Conservation (phyloP, 768 basidiomycete genomes). For the Fistulinella prunicolor region DNA sequence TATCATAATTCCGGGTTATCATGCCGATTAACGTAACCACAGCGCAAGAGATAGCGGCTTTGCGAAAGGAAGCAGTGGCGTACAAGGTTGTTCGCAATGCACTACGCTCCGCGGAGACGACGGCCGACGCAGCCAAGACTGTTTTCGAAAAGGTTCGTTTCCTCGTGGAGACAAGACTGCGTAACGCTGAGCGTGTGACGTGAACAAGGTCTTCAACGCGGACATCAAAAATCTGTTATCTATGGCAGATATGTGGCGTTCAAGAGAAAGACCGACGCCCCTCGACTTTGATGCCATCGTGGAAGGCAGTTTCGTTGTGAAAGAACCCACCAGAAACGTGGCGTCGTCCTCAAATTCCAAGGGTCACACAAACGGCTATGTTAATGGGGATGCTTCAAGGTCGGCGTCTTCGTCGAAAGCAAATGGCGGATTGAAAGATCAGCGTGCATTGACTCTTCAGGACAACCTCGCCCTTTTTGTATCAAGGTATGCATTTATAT, state of each 20-base stretch:
- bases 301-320: slow-evolving; percentile 55
- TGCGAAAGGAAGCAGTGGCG: slow-evolving; percentile 86
- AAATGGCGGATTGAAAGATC: slow-evolving; percentile 66
- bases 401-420: slow-evolving; percentile 10
- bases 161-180: neutral
- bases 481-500: slow-evolving; percentile 58
- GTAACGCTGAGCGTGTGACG: neutral
- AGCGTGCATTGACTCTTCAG: slow-evolving; percentile 67
- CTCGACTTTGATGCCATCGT: slow-evolving; percentile 79
- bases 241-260: slow-evolving; percentile 98
- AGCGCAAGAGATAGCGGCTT: slow-evolving; percentile 88
- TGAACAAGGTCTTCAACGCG: slow-evolving; percentile 71
- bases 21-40: neutral
- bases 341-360: slow-evolving; percentile 16
- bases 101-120: slow-evolving; percentile 43
- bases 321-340: slow-evolving; percentile 21
- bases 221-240: slow-evolving; percentile 87
- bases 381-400: slow-evolving; percentile 11
- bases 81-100: slow-evolving; percentile 79
- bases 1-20: slow-evolving; percentile 12
- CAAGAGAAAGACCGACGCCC: slow-evolving; percentile 80
- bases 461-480: slow-evolving; percentile 85
- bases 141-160: slow-evolving; percentile 79
- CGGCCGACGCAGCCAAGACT: slow-evolving; percentile 55
- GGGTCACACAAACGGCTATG: slow-evolving; percentile 26